Evolutionary conservation across 2,329 filamentous ascomycete genomes (phyloP).

Genomic region (Phoma sp.): DNA sequence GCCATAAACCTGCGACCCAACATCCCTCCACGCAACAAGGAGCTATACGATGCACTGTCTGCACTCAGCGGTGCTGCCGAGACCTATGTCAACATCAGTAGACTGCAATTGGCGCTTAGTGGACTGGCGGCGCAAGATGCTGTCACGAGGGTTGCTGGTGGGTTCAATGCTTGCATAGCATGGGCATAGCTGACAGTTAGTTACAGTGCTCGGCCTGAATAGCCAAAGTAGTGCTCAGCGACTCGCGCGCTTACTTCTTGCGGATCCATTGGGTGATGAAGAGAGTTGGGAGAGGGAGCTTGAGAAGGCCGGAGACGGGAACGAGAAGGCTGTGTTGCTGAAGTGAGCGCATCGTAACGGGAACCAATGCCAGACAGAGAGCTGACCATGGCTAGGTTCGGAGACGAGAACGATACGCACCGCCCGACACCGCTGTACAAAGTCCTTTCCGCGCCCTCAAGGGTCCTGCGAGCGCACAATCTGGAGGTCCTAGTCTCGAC

Average conservation of each 20-base stretch:
- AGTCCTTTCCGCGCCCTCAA: constrained; percentile 69
- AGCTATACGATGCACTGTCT: constrained; percentile 66
- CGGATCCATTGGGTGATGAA: constrained; percentile 53
- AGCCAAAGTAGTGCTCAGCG: constrained; percentile 63
- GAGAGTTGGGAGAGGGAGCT: constrained; percentile 54
- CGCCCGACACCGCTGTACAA: constrained; percentile 61
- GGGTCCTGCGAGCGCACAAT: constrained; percentile 65
- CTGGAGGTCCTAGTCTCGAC: constrained; percentile 68
- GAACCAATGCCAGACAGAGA: not conserved
- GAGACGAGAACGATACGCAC: constrained; percentile 56
- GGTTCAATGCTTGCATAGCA: constrained; percentile 25
- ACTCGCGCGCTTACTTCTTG: constrained; percentile 67
- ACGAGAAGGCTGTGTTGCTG: constrained; percentile 51
- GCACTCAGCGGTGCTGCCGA: constrained; percentile 67
- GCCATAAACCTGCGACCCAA: constrained; percentile 61
- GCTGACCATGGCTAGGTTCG: constrained; percentile 56
- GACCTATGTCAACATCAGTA: constrained; percentile 70
- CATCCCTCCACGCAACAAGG: constrained; percentile 59
- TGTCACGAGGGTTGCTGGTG: constrained; percentile 63
- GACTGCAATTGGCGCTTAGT: constrained; percentile 73
- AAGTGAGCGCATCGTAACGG: constrained; percentile 34
- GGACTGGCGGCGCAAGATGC: constrained; percentile 64
- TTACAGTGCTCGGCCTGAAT: constrained; percentile 58
- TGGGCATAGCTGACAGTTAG: constrained; percentile 25
- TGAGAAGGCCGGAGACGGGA: constrained; percentile 34